A percentile compares a stretch with the other conserved stretches of the same genome.
These are phyloP conservation scores for Cladobotryum protrusum DNA, from an alignment of 2,329 filamentous ascomycete species.

Conservation along the genomic window DNA sequence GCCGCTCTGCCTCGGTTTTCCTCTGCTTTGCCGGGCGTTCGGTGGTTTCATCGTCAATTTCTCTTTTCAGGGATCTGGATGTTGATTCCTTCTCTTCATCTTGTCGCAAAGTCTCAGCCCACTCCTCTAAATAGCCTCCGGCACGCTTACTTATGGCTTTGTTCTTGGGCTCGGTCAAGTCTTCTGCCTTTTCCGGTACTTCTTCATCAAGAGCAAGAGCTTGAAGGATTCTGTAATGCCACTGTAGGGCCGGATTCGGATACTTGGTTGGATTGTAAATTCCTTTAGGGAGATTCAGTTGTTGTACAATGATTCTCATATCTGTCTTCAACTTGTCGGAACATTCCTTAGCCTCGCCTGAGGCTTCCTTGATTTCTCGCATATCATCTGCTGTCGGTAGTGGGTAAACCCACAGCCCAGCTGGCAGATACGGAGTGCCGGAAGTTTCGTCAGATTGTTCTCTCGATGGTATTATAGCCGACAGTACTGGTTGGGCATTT, in stretches of 20 bases:
- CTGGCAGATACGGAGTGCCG: conserved; percentile 65
- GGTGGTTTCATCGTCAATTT: conserved; percentile 36
- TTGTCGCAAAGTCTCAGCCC: conserved; percentile 62
- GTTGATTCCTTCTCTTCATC: conserved; percentile 37
- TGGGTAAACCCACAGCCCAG: conserved; percentile 82
- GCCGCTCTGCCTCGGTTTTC: conserved; percentile 29
- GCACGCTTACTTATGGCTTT: conserved; percentile 85
- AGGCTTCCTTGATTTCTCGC: conserved; percentile 62
- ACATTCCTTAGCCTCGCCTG: conserved; percentile 44
- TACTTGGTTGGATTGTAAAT: conserved; percentile 81
- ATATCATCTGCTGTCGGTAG: conserved; percentile 88
- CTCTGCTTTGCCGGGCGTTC: conserved; percentile 42
- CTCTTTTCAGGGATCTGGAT: conserved; percentile 44
- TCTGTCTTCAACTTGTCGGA: conserved; percentile 66
- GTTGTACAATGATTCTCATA: conserved; percentile 78
- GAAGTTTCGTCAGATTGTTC: conserved; percentile 58
- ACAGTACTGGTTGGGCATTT: conserved; percentile 73
- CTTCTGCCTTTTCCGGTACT: conserved; percentile 63
- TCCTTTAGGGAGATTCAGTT: conserved; percentile 80
- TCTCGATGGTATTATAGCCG: conserved; percentile 72
- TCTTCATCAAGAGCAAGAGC: conserved; percentile 89
- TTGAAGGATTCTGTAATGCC: conserved; percentile 95
- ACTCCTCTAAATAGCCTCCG: conserved; percentile 70
- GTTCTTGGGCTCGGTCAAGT: conserved; percentile 78
- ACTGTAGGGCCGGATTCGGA: conserved; percentile 87